Evolutionary conservation across 768 basidiomycete genomes (phyloP).

Genomic region (Boletus subparvulus): DNA sequence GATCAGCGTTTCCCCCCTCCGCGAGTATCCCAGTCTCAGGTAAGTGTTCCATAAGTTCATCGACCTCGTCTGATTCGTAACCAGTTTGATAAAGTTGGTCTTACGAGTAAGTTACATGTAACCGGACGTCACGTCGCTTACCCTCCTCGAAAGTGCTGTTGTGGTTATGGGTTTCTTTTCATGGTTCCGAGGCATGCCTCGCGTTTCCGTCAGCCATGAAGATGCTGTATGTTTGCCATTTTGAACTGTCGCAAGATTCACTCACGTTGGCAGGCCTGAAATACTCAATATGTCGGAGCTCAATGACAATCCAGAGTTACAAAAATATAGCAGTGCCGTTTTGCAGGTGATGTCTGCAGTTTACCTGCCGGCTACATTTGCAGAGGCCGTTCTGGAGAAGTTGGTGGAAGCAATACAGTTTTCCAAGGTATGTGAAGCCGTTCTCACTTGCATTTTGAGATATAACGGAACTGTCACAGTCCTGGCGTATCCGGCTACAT

Average conservation of each 20-base stretch:
- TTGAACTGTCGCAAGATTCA: background rate
- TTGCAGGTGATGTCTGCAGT: constrained; percentile 81
- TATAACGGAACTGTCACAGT: constrained; percentile 43
- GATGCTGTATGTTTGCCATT: constrained; percentile 59
- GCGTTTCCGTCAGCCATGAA: constrained; percentile 76
- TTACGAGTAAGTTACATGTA: constrained; percentile 56
- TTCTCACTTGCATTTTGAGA: background rate
- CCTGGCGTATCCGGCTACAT: constrained; percentile 88
- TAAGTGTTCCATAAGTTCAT: constrained; percentile 22
- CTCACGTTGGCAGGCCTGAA: constrained; percentile 59
- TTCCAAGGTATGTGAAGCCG: constrained; percentile 55
- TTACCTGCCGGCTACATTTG: constrained; percentile 66
- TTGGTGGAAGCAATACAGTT: constrained; percentile 74
- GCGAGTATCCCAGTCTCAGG: constrained; percentile 79
- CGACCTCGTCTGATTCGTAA: constrained; percentile 14
- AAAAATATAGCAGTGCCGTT: constrained; percentile 76
- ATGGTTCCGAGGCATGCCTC: constrained; percentile 70
- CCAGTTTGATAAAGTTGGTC: constrained; percentile 84
- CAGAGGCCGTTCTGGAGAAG: constrained; percentile 57
- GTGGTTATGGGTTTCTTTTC: constrained; percentile 78
- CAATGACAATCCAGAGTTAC: constrained; percentile 81
- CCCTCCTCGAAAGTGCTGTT: constrained; percentile 54
- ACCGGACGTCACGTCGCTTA: constrained; percentile 12
- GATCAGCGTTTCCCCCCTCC: constrained; percentile 81
- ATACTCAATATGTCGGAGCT: constrained; percentile 89